Conservation (phyloP, 441 rosid species). For the Omphalea diandra region DNA sequence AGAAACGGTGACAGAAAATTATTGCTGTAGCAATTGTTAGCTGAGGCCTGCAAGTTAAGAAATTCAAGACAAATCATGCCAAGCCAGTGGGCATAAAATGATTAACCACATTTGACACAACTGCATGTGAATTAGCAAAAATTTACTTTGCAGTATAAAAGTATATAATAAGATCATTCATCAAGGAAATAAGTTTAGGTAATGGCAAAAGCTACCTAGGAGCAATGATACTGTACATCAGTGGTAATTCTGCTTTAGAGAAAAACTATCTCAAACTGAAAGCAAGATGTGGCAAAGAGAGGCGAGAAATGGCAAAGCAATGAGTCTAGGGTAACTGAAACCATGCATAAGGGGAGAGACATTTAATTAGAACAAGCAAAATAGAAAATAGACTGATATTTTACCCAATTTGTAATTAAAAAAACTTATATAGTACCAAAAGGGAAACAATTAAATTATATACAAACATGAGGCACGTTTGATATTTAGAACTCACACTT, state of each 20-base stretch:
- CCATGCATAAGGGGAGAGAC: no score
- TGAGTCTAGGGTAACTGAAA: no score
- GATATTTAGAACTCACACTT: no score
- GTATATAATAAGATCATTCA: not conserved
- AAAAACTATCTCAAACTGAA: not conserved
- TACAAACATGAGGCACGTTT: no score
- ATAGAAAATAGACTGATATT: no score
- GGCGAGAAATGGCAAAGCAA: no score
- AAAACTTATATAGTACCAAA: no score
- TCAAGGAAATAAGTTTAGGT: not conserved
- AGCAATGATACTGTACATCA: not conserved
- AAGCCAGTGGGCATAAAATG: not conserved
- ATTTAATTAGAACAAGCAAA: no score
- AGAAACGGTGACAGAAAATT: constrained; percentile 92
- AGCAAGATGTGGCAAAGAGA: not conserved
- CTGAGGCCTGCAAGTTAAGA: constrained; percentile 65
- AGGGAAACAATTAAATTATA: no score
- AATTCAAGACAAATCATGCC: constrained; percentile 10
- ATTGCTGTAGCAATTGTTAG: constrained; percentile 95
- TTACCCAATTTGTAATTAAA: no score
- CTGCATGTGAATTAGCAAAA: not conserved
- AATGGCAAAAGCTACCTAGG: not conserved
- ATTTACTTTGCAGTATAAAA: not conserved
- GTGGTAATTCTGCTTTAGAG: no score
- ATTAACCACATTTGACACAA: not conserved